phyloP scores from a whole-genome alignment of 2,329 filamentous ascomycete genomes.

The Ascochyta pisi region DNA sequence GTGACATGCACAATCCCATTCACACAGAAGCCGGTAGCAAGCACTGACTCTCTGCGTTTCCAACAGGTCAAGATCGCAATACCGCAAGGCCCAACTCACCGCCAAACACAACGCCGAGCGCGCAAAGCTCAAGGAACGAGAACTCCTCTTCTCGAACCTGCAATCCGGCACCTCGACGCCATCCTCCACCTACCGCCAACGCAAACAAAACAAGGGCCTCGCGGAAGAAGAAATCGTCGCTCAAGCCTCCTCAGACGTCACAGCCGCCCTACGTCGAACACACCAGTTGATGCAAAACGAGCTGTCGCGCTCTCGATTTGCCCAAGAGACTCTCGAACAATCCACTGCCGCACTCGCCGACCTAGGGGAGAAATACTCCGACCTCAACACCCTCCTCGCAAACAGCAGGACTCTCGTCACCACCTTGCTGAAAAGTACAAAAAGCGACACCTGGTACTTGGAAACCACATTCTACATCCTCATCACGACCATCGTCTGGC shows the following conservation, averaged over 20 bases:
- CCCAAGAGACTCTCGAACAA: constrained; percentile 84
- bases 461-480: constrained; percentile 88
- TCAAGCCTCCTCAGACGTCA: constrained; percentile 82
- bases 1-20: constrained; percentile 39
- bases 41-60: constrained; percentile 6
- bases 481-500: constrained; percentile 78
- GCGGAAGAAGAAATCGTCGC: constrained; percentile 76
- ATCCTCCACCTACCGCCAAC: constrained; percentile 46
- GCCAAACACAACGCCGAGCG: constrained; percentile 77
- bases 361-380: constrained; percentile 80
- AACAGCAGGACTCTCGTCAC: constrained; percentile 77
- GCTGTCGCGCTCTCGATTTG: constrained; percentile 85
- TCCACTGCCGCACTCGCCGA: constrained; percentile 82
- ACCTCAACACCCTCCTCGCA: constrained; percentile 77
- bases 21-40: not conserved
- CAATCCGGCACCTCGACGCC: constrained; percentile 51
- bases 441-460: constrained; percentile 98
- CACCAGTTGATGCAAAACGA: constrained; percentile 87
- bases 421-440: constrained; percentile 83
- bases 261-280: constrained; percentile 79
- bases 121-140: constrained; percentile 77
- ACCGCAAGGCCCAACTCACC: constrained; percentile 80
- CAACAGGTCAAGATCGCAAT: constrained; percentile 67
- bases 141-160: constrained; percentile 74
- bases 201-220: constrained; percentile 57